phyloP scores from a whole-genome alignment of 805 yeast species.

The Phaffomyces antillensis region DNA sequence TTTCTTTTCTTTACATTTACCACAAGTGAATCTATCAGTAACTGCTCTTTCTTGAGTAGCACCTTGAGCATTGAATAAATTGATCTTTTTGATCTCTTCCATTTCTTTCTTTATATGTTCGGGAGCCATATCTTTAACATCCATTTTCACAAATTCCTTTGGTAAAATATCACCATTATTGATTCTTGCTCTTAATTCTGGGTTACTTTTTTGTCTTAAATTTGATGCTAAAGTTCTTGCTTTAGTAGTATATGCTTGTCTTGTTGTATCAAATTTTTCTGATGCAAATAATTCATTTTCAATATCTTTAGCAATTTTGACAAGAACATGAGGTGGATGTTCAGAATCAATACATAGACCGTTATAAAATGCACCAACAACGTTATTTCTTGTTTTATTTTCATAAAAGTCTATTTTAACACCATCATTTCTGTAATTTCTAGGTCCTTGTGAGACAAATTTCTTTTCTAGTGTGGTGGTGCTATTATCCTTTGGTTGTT shows the following conservation, averaged over 20 bases:
- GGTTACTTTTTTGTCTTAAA: conserved; percentile 82
- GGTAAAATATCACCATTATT: conserved; percentile 63
- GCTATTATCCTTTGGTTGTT: conserved; percentile 8
- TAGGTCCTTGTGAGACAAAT: conserved; percentile 45
- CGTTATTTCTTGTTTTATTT: conserved; percentile 76
- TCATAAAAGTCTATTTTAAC: conserved; percentile 62
- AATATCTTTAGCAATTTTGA: conserved; percentile 59
- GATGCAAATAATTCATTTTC: conserved; percentile 63
- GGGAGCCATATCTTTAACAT: conserved; percentile 94
- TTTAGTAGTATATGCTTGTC: conserved; percentile 63
- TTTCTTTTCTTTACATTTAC: conserved; percentile 95
- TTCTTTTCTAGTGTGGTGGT: conserved; percentile 24
- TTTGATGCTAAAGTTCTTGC: conserved; percentile 83
- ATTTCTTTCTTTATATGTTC: conserved; percentile 80
- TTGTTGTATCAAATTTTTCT: conserved; percentile 49
- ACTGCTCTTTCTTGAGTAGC: conserved; percentile 94
- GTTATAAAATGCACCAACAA: conserved; percentile 77
- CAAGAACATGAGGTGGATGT: conserved; percentile 52
- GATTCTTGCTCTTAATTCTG: conserved; percentile 67
- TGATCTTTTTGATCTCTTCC: conserved; percentile 79
- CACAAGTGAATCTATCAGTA: conserved; percentile 94
- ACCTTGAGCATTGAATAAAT: conserved; percentile 94
- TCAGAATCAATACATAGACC: conserved; percentile 79
- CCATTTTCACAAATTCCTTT: conserved; percentile 63
- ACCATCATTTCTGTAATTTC: conserved; percentile 79